Base-by-base conservation (phyloP, 352 stramenopile species). In the Phytophthora fragariae region DNA sequence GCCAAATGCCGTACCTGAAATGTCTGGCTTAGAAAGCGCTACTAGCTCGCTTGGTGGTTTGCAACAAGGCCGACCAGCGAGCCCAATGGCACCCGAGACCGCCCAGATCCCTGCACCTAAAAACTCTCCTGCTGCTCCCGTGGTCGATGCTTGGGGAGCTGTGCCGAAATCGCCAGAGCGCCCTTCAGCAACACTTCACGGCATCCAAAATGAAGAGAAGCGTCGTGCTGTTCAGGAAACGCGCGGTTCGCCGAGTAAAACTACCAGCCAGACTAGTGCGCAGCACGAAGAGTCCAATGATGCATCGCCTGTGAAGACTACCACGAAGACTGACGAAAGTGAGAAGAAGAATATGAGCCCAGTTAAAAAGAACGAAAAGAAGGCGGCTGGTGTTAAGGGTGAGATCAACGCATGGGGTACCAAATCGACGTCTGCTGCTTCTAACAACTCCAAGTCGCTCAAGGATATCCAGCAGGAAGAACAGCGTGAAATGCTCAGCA, bases 391-490 rank as follows among this genome's bases (percentile, higher is more conserved):
- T 17, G 50, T 54, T 1, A 65, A 69, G 31, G 77, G 75, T 58
- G 73, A 79, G 46, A 62, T 72, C 15, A 81, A 75, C 24, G 73
- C 80, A 8, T 92, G 85, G 84, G 76, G 75, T 24, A 82, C 73
- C 33, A 65, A 65, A 57, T 54, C 65, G 21, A 27, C 53, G 2
- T 55, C 60, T 41, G 27, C 63, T 63, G 35, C 70, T 58, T 46
- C 66, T 6, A 72, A 21, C 24, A 66, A 31, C 41, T 69, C 46
- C 19, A 85, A 91, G 55, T 92, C 87, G 5, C 79, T 97, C 2
- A 93, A 95, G 62, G 83, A 93, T 19, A 97, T 97, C 62, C 90
- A 96, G 56, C 78, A 89, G 29, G 86, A 95, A 76, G 86, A 95
- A 57, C 85, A 94, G 35, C 84, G 86, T 39, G 84, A 89, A 54